Evolutionary conservation across 164 flowering plant species (phyloP), one percentile per base, ranked within the genome.

Genomic region (Platanus orientalis): DNA sequence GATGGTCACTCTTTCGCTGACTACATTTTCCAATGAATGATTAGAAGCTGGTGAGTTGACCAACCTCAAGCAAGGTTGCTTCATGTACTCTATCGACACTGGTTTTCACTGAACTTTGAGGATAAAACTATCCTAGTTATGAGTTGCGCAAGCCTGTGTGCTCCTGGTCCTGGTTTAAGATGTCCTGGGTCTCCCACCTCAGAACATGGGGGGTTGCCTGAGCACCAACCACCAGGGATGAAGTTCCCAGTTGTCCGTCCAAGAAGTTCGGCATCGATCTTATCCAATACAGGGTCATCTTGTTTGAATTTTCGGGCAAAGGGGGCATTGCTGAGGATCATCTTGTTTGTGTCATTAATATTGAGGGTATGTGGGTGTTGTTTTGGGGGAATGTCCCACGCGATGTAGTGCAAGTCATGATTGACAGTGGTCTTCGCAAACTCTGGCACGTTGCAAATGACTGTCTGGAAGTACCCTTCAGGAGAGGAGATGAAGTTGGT

Each of bases 401-500:
- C 4, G 42, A 36, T 36, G 42, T 36, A 36, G 10, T 36, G 42
- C 42, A 36, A 36, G 42, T 36, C 42, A 36, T 36, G 42, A 14
- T 36, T 36, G 12, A 36, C 10, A 3, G 10, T 14, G 9, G 42
- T 36, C 42, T 36, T 0, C 12, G 42, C 42, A 7, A 3, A 36
- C 42, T 36, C 42, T 36, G 42, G 42, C 13, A 36, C 42, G 12
- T 36, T 36, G 42, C 42, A 36, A 14, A 36, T 36, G 42, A 36
- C 42, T 36, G 42, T 36, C 13, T 36, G 42, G 42, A 36, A 36
- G 10, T 36, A 36, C 9, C 10, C 7, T 36, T 36, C 42, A 3
- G 42, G 42, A 6, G 81, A 73, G 32, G 81, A 78, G 45, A 78
- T 60, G 51, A 78, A 76, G 45, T 76, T 76, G 24, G 80, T 49